Conservation (phyloP, 805 yeast species). For the Candida suzukii region DNA sequence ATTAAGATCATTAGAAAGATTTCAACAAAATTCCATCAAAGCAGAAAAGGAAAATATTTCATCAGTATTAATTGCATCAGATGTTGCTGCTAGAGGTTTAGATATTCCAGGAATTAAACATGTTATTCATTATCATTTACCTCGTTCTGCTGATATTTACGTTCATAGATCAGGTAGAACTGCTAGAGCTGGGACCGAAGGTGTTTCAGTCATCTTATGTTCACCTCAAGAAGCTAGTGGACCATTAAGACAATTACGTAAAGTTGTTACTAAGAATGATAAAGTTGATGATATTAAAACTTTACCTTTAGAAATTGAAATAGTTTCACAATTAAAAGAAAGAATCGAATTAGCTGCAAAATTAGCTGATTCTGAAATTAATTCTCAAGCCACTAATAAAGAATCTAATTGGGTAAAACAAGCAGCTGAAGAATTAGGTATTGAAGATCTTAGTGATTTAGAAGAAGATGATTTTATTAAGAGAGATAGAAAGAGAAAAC, state of each 20-base stretch:
- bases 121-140: conserved; percentile 93
- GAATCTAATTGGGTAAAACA: conserved; percentile 78
- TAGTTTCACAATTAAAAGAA: conserved; percentile 62
- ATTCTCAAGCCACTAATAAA: conserved; percentile 44
- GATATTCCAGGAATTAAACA: conserved; percentile 89
- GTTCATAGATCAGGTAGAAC: conserved; percentile 97
- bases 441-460: conserved; percentile 61
- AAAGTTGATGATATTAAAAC: conserved; percentile 48
- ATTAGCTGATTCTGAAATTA: conserved; percentile 66
- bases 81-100: conserved; percentile 96
- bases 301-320: conserved; percentile 70
- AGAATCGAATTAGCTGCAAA: conserved; percentile 64
- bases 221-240: conserved; percentile 93
- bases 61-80: conserved; percentile 83
- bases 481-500: conserved; percentile 52
- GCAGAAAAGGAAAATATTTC: conserved; percentile 36
- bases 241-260: conserved; percentile 70
- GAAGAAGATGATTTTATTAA: conserved; percentile 65
- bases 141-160: conserved; percentile 89
- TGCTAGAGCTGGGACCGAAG: conserved; percentile 91
- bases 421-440: conserved; percentile 90
- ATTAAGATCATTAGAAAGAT: conserved; percentile 75
- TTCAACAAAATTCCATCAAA: conserved; percentile 39
- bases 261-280: conserved; percentile 33
- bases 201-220: conserved; percentile 91